Conservation (phyloP, 306 rosid genomes). For the Quillaja saponaria region DNA sequence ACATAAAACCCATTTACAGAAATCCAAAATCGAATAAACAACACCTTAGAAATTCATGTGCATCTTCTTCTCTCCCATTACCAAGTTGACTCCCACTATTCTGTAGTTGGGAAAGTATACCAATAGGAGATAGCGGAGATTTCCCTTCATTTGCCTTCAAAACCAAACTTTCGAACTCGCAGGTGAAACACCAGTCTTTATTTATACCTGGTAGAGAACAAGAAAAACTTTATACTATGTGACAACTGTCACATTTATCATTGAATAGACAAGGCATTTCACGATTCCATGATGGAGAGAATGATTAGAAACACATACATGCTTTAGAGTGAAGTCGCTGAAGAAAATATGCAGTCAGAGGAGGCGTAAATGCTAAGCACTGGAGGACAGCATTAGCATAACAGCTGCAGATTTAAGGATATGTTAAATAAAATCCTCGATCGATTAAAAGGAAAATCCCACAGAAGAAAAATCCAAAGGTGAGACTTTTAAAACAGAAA, state of each 20-base stretch:
- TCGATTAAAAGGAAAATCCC: slow-evolving; percentile 7
- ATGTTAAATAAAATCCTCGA: not conserved
- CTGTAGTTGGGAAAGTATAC: slow-evolving; percentile 72
- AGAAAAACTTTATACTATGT: slow-evolving; percentile 25
- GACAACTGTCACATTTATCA: slow-evolving; percentile 13
- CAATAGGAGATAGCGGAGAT: slow-evolving; percentile 69
- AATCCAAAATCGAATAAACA: slow-evolving; percentile 20
- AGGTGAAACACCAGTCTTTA: slow-evolving; percentile 77
- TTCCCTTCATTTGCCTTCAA: slow-evolving; percentile 66
- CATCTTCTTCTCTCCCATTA: slow-evolving; percentile 95
- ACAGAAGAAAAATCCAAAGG: no score
- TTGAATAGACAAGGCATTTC: slow-evolving; percentile 5
- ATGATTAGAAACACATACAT: slow-evolving; percentile 54
- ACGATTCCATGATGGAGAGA: slow-evolving; percentile 24
- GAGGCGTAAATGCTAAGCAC: slow-evolving; percentile 94
- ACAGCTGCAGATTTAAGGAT: slow-evolving; percentile 58
- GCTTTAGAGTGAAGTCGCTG: slow-evolving; percentile 82
- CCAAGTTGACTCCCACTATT: slow-evolving; percentile 81
- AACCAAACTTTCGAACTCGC: slow-evolving; percentile 84
- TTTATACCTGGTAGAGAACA: slow-evolving; percentile 58
- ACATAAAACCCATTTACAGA: slow-evolving; percentile 4
- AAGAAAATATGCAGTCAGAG: slow-evolving; percentile 83
- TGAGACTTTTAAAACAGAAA: no score
- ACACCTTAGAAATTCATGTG: slow-evolving; percentile 92
- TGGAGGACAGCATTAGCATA: slow-evolving; percentile 94